Base-by-base conservation (phyloP, 2,329 filamentous ascomycete genomes). In the Talaromyces marneffei region DNA sequence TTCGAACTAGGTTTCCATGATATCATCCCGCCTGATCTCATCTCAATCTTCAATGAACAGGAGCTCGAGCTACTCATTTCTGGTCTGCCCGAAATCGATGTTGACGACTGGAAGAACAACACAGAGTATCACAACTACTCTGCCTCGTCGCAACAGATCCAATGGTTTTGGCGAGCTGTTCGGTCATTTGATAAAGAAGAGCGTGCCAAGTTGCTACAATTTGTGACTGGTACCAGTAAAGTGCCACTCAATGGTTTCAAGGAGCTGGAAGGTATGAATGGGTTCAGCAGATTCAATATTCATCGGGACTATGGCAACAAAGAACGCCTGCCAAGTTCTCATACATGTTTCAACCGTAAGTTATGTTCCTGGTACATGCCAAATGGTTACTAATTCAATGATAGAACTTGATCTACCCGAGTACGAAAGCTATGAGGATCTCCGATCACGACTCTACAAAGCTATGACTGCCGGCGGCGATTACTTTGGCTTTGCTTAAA, bases 341-440 rank as follows among this genome's bases (percentile, higher is more conserved):
- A 99, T 77, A 99, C 94, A 65, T 99, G 94, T 82, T 99, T 99
- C 80, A 99, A 99, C 76, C 94, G 92, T 96, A 85, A 89, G 91
- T 89, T 64, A 58, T 37, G 50, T 16, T 33, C 33, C 48, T 12
- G n/a, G 25, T 29, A 37, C 31, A 29, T 40, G 16, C 35, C 18
- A 40, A 14, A 55, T 23, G 25, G 58, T 63, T 75, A 46, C 37
- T 52, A 52, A 42, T 39, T 18, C 12, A 37, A n/a, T 44, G 7
- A 40, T 23, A 96, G 92, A 99, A 80, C 91, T 99, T 73, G 94
- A 99, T 80, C 85, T 99, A 68, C 94, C 94, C 44, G 94, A 99
- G 79, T 99, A 99, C 73, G 94, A 97, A 71, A 95, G 87, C 74
- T 99, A 99, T 77, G 94, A 99, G 71, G 83, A 85, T 68, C 85